Base-by-base conservation (phyloP, 164 flowering plant species). In the Aristolochia fimbriata region DNA sequence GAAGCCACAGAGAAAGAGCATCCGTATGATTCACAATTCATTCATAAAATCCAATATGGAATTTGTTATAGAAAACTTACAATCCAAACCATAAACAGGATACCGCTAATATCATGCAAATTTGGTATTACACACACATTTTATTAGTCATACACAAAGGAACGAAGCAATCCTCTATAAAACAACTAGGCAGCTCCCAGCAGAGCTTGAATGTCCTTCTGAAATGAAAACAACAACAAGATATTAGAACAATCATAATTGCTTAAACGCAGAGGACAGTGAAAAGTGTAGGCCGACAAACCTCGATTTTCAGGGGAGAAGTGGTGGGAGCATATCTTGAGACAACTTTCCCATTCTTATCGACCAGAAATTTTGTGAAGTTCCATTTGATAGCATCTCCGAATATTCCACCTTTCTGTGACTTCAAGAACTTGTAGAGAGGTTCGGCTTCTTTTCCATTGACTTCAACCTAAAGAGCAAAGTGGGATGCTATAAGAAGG, bases 361-460 rank as follows among this genome's bases (percentile, higher is more conserved):
- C 69, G 19, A 89, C 91, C 72, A 92, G 68, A 69, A 92, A 92
- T 75, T 92, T 92, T 0, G 98, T 84, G 72, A 87, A 92, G 74
- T 92, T 92, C 98, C 96, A 92, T 59, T 92, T 92, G 78, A 92
- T 86, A 47, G 73, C 80, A 74, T 87, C 80, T 21, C 77, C 82
- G 21, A 92, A 61, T 6, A 73, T 33, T 47, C 96, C 96, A 15
- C 95, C 91, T 71, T 92, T 81, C 62, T 84, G 70, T 22, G 84
- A 63, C 71, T 92, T 92, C 33, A 92, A 73, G 65, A 73, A 86
- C 74, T 81, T 79, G 80, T 85, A 89, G 47, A 89, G 69, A 0
- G 96, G 96, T 14, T 80, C 82, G 15, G 87, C 73, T 65, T 89
- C 80, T 62, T 83, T 81, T 41, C 98, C 97, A 65, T 92, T 92